Percentiles rank a stretch among this genome's conserved stretches.
Conservation (phyloP, 257 asterid species). For the Plantago ovata region DNA sequence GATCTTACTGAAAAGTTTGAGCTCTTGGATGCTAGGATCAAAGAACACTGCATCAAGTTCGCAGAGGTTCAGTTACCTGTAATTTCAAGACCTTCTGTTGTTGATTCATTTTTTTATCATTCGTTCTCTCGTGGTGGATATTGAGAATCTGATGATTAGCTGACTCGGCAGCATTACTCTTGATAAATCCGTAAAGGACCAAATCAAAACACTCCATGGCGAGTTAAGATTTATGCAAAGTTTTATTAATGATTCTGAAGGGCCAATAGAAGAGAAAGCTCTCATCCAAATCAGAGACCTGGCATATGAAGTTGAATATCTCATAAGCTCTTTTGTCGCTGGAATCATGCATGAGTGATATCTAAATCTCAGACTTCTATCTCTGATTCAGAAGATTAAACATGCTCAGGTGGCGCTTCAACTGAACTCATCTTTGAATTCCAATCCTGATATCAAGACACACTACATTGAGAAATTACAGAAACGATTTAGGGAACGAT, state of each 20-base stretch:
- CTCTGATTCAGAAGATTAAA: not conserved
- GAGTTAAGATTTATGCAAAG: no score
- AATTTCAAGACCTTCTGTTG: not conserved
- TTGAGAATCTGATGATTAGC: not conserved
- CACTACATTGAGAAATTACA: no score
- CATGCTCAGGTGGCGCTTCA: not conserved
- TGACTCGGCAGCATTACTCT: no score
- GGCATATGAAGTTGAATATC: no score
- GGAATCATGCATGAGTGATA: no score
- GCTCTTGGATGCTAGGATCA: not conserved
- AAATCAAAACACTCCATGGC: no score
- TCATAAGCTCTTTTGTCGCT: no score
- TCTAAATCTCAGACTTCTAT: no score
- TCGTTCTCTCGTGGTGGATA: slow-evolving; percentile 4
- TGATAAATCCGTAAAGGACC: not conserved
- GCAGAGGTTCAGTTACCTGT: not conserved
- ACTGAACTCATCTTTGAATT: slow-evolving; percentile 9
- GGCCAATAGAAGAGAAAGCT: no score
- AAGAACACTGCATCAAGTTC: not conserved
- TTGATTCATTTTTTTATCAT: slow-evolving; percentile 6
- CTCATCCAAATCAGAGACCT: not conserved
- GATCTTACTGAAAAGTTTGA: not conserved
- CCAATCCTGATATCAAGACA: no score
- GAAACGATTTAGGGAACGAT: no score
- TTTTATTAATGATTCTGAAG: no score